Conservation (phyloP, 2,329 filamentous ascomycete genomes). For the Ophiostoma pallidulum region DNA sequence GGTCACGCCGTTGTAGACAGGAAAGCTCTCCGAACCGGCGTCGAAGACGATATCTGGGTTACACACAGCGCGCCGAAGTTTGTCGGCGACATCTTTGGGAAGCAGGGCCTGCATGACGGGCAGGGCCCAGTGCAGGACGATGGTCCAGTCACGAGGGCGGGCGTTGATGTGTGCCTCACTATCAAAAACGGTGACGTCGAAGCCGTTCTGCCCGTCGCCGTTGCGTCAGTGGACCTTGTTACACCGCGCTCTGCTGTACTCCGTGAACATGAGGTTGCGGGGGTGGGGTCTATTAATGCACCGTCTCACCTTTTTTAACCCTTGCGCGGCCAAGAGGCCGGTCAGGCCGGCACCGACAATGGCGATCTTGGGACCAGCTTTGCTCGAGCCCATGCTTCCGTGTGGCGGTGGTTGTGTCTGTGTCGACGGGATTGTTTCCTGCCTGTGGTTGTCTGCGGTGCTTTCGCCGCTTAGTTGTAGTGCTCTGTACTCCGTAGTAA, state of each 20-base stretch:
- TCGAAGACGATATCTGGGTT: conserved; percentile 27
- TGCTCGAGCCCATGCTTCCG: background rate
- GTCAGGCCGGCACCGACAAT: conserved; percentile 31
- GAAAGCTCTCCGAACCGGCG: conserved; percentile 23
- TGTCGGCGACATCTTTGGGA: conserved; percentile 23
- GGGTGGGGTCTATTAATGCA: background rate
- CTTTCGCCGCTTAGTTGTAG: no score
- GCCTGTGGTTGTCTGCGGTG: background rate
- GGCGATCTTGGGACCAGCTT: conserved; percentile 19
- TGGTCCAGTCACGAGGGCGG: conserved; percentile 30
- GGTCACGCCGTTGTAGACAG: conserved; percentile 26
- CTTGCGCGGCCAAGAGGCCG: conserved; percentile 29
- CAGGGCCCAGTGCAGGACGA: conserved; percentile 32
- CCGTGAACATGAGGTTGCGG: no score
- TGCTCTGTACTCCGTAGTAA: no score
- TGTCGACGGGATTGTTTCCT: no score
- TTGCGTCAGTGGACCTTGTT: background rate
- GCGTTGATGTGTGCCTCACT: conserved; percentile 22
- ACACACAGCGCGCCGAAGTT: conserved; percentile 24
- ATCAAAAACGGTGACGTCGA: conserved; percentile 26
- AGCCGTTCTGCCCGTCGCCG: conserved; percentile 22
- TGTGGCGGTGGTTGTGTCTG: background rate
- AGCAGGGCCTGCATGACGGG: conserved; percentile 26
- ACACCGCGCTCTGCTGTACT: background rate
- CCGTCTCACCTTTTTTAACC: conserved; percentile 24